Evolutionary conservation across 2,329 filamentous ascomycete species (phyloP), one percentile per base, ranked within the genome.

Genomic region (Colletotrichum ledebouriae): DNA sequence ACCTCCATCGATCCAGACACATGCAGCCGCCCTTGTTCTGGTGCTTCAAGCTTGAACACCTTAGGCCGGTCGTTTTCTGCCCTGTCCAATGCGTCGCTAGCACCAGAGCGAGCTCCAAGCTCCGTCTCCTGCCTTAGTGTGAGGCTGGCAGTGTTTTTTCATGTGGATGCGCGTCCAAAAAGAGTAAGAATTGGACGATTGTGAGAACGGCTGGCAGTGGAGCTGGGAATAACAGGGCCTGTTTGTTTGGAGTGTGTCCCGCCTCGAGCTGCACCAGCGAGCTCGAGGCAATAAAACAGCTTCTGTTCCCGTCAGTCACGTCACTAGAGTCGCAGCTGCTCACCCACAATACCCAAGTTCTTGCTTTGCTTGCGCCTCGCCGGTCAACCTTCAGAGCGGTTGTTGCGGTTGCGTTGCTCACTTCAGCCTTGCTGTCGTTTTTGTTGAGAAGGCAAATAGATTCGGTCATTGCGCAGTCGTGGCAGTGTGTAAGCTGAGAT

Each of bases 1-100:
- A 60, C 66, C 62, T 57, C 65, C 65, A 59, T 59, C 37, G 61
- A 68, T 49, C 53, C 61, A 68, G 65, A 29, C 55, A 61, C 65
- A 68, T 65, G 65, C 61, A 60, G 62, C 37, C 39, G 55, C 53
- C 66, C 66, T 68, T 66, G 55, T 66, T 66, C 63, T 59, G 46
- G 50, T 64, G 61, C 61, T 50, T 66, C 61, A 68, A 59, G 61
- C 55, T 66, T 56, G 55, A 66, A 44, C 34, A 42, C 25, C 25
- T 25, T 5, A 25, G 61, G 47, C 65, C 53, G 49, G 41, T 66
- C 49, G 66, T 66, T 66, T 56, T 41, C 61, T 41, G 66, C 62
- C 66, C 66, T 69, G 62, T 49, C 61, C 20, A 42, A 41, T 33
- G 37, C 20, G 4, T 66, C 44, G 56, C 66, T 69, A 66, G 66